These are phyloP conservation scores for Fusarium coffeatum DNA, from an alignment of 2,329 filamentous ascomycete species.

Conservation along the genomic window DNA sequence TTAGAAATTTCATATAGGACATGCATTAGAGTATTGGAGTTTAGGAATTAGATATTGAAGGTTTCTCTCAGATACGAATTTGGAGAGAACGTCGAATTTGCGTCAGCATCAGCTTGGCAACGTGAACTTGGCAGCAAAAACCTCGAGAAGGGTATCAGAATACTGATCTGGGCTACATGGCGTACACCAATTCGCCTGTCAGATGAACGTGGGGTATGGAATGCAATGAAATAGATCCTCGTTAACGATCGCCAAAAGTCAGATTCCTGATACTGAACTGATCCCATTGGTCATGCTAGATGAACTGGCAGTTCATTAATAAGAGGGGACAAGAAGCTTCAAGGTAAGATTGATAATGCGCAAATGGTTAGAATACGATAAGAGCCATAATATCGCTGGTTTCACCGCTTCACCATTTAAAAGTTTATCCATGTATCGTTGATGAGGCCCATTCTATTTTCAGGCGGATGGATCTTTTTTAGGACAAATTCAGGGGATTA, in stretches of 20 bases:
- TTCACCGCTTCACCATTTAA: constrained; percentile 27
- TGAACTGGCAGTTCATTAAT: not conserved
- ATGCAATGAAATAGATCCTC: not conserved
- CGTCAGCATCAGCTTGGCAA: not conserved
- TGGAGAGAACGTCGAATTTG: not conserved
- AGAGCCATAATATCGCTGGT: constrained; percentile 8
- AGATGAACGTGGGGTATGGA: constrained; percentile 5
- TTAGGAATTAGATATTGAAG: constrained; percentile 2
- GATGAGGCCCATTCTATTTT: constrained; percentile 17
- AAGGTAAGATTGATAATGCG: not conserved
- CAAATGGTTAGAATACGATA: constrained; percentile 20
- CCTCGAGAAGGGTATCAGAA: not conserved
- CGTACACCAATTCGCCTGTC: not conserved
- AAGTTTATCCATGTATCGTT: constrained; percentile 7
- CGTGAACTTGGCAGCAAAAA: not conserved
- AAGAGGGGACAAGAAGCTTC: not conserved
- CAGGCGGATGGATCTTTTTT: constrained; percentile 1
- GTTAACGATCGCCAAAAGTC: constrained; percentile 8
- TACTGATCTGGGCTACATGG: not conserved
- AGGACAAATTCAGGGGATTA: constrained; percentile 24
- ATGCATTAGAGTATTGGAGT: constrained; percentile 2
- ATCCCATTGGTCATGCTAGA: not conserved
- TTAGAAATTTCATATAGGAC: constrained; percentile 42
- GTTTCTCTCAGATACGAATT: not conserved
- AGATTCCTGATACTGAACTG: not conserved